Base-by-base conservation (phyloP, 345 rosid genomes). In the Rhodamnia argentea region DNA sequence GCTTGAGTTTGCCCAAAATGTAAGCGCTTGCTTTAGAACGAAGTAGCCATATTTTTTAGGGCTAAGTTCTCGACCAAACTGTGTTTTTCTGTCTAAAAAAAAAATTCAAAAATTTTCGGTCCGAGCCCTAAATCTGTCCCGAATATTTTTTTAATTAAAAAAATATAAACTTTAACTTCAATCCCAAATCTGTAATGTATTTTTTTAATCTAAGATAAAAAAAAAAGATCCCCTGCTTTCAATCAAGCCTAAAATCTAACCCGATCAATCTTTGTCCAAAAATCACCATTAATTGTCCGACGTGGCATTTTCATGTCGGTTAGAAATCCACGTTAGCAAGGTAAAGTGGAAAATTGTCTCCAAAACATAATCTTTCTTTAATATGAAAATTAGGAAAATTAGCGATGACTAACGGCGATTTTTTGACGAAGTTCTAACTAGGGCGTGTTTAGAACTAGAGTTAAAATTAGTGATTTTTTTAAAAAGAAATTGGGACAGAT, bases 331-430 rank as follows among this genome's bases (percentile, higher is more conserved):
- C 26, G 3, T 56, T 22, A 7, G 11, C 10, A 22, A 56, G 24
- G 44, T 16, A 6, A 32, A 2, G 37, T 16, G 18, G 44, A 9
- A 64, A 64, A 16, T 64, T 32, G 20, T 64, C 20, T 32, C 40
- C 12, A 64, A 64, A 29, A 32, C 32, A 0, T 64, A 64, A 64
- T 5, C 23, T 7, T 0, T 32, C 1, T 70, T 70, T 70, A 9
- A 70, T 2, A 1, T 1, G 47, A 70, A 32, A 70, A 29, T 32
- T 7, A 16, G 23, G 6, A 6, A 32, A 32, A 32, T 32, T 8
- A 64, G 22, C 24, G 7, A 16, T 9, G 1, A 16, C 3, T 9
- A 1, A 9, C 0, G 0, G 3, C 2, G 0, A 9, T 32, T 16
- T 64, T 32, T 32, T 12, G 23, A 70, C 1, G 3, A 5, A 32